Evolutionary conservation across 768 basidiomycete genomes (phyloP), one percentile per base, ranked within the genome.

Genomic region (Sarcomyxa edulis): DNA sequence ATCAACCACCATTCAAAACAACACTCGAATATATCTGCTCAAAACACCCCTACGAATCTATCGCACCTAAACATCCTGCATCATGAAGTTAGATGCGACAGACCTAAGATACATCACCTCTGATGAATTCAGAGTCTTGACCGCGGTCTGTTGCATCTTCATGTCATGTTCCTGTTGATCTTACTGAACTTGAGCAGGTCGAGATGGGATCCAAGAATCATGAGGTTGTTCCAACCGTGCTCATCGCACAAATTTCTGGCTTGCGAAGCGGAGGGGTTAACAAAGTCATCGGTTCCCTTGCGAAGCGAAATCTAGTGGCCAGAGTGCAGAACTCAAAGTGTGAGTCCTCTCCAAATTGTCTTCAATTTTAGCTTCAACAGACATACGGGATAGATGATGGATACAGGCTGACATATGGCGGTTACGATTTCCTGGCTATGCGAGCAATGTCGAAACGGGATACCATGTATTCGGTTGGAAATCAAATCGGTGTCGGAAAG

Each of bases 151-250:
- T n/a, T 51, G 18, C 32, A 34, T 38, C 4, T 12, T 22, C 12
- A 33, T 24, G 11, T 26, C 14, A 18, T 16, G 27, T 27, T 16
- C 24, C 37, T 40, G 18, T 39, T 28, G 9, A 10, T 23, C 22
- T 32, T 29, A 16, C n/a, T n/a, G 36, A 35, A 25, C 32, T 45
- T 2, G 37, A 30, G 37, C 51, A 97, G 94, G 89, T 89, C 24
- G 96, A 99, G 66, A 91, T 95, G 74, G 96, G 95, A 14, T 93
- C 89, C 4, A 96, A 96, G 68, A 98, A 98, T 57, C 96, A 99
- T 53, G 88, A 98, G 61, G 75, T 96, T 25, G 94, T 99, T 10
- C 96, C 96, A 3, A 81, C 86, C 6, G 61, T 76, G 0, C 76
- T 98, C 48, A 89, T 98, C 45, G 82, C 85, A 4, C 91, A 95